phyloP scores from a whole-genome alignment of 495 filamentous ascomycete genomes.

The Daldinia bambusicola region DNA sequence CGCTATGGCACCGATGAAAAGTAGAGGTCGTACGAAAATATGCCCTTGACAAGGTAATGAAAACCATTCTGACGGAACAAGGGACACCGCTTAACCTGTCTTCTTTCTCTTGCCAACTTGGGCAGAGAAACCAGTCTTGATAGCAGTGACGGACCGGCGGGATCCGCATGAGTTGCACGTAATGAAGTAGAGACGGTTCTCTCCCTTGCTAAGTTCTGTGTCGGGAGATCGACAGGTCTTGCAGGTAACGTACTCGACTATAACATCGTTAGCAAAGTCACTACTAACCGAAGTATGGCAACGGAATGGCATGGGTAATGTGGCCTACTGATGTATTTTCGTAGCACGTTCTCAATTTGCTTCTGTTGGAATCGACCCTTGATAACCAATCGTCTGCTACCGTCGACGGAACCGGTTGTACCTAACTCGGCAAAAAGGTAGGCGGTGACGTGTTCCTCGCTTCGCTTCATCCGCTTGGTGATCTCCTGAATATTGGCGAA shows the following conservation, averaged over 20 bases:
- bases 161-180: constrained; percentile 74
- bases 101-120: constrained; percentile 95
- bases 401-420: constrained; percentile 93
- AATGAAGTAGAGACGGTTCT: constrained; percentile 85
- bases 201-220: constrained; percentile 96
- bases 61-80: background rate
- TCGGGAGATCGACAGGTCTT: constrained; percentile 95
- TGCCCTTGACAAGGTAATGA: background rate
- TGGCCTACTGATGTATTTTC: constrained; percentile 89
- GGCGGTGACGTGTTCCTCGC: constrained; percentile 94
- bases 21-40: background rate
- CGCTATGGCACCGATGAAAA: background rate
- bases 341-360: constrained; percentile 93
- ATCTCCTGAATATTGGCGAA: constrained; percentile 98
- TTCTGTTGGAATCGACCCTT: constrained; percentile 99
- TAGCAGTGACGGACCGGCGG: constrained; percentile 90
- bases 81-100: constrained; percentile 53
- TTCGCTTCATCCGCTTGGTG: constrained; percentile 88
- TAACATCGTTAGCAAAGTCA: constrained; percentile 28
- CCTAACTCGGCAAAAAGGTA: constrained; percentile 98
- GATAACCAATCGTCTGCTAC: constrained; percentile 91
- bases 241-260: constrained; percentile 98
- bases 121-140: constrained; percentile 99
- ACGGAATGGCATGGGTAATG: background rate
- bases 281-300: background rate